A percentile compares a stretch with the other conserved stretches of the same genome.
Conservation (phyloP, 495 filamentous ascomycete species). For the Aspergillus panamensis region DNA sequence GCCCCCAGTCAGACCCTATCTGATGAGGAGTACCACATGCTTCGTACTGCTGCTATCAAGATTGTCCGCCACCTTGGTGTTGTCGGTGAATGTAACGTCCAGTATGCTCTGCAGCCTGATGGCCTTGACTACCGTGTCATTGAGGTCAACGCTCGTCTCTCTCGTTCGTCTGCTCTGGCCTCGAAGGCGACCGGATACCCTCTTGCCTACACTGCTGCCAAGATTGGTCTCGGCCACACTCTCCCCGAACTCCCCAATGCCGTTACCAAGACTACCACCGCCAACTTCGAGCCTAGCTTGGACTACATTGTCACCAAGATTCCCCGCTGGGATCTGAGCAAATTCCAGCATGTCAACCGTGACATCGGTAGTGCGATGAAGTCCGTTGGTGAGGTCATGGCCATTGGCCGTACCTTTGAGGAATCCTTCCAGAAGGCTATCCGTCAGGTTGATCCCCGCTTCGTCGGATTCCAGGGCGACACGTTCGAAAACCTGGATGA, state of each 20-base stretch:
- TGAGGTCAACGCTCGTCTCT: slow-evolving; percentile 95
- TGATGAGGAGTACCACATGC: slow-evolving; percentile 99
- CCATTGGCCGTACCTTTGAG: slow-evolving; percentile 95
- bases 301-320: slow-evolving; percentile 99
- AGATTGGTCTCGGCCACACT: slow-evolving; percentile 93
- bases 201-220: slow-evolving; percentile 92
- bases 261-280: slow-evolving; percentile 96
- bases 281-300: slow-evolving; percentile 96
- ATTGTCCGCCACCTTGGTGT: slow-evolving; percentile 94
- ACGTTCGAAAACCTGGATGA: slow-evolving; percentile 92
- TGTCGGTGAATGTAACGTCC: slow-evolving; percentile 96
- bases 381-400: slow-evolving; percentile 98
- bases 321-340: slow-evolving; percentile 92
- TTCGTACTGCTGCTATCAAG: slow-evolving; percentile 92
- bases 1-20: slow-evolving; percentile 93
- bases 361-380: slow-evolving; percentile 98
- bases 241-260: slow-evolving; percentile 94
- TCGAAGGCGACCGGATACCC: slow-evolving; percentile 98
- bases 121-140: slow-evolving; percentile 96
- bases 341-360: slow-evolving; percentile 97
- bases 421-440: slow-evolving; percentile 99
- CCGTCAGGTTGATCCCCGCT: slow-evolving; percentile 89
- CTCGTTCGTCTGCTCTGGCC: slow-evolving; percentile 88
- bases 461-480: slow-evolving; percentile 89
- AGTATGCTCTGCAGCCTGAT: slow-evolving; percentile 93